Conservation (phyloP, 352 stramenopile genomes). For the Elongisporangium anandrum region DNA sequence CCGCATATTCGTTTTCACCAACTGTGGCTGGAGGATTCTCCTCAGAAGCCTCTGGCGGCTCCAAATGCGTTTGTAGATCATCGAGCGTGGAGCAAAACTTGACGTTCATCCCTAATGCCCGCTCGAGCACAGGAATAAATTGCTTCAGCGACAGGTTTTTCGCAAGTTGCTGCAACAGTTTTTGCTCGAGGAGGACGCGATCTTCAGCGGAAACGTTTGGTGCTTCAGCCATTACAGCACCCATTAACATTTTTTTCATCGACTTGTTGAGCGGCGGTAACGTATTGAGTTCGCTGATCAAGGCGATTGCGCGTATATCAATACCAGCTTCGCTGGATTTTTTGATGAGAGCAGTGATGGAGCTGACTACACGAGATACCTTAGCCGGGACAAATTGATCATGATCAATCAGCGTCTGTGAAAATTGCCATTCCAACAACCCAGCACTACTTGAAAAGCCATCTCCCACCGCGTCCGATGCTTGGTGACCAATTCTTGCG, state of each 20-base stretch:
- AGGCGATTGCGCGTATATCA: slow-evolving; percentile 24
- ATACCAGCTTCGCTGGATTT: background rate
- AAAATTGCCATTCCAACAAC: slow-evolving; percentile 34
- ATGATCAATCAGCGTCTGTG: slow-evolving; percentile 36
- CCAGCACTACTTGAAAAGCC: slow-evolving; percentile 2
- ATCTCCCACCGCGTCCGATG: background rate
- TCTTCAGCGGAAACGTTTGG: background rate
- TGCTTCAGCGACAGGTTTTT: slow-evolving; percentile 25
- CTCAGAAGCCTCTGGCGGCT: slow-evolving; percentile 3
- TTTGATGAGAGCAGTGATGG: slow-evolving; percentile 19
- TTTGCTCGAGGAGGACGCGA: background rate
- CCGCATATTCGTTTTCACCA: background rate
- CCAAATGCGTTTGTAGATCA: slow-evolving; percentile 17
- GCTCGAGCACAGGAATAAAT: slow-evolving; percentile 29
- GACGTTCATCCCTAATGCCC: slow-evolving; percentile 17
- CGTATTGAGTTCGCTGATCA: slow-evolving; percentile 43
- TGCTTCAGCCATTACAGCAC: background rate
- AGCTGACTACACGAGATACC: slow-evolving; percentile 15
- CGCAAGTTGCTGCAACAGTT: slow-evolving; percentile 10
- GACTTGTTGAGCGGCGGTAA: slow-evolving; percentile 41
- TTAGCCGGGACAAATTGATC: slow-evolving; percentile 38
- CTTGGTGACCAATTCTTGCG: slow-evolving; percentile 8
- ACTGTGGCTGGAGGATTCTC: slow-evolving; percentile 2
- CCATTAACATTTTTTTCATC: slow-evolving; percentile 27
- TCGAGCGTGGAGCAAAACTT: slow-evolving; percentile 26